Evolutionary conservation across 2,329 filamentous ascomycete species (phyloP), one percentile per base, ranked within the genome.

Genomic region (Neodidymelliopsis sp.): DNA sequence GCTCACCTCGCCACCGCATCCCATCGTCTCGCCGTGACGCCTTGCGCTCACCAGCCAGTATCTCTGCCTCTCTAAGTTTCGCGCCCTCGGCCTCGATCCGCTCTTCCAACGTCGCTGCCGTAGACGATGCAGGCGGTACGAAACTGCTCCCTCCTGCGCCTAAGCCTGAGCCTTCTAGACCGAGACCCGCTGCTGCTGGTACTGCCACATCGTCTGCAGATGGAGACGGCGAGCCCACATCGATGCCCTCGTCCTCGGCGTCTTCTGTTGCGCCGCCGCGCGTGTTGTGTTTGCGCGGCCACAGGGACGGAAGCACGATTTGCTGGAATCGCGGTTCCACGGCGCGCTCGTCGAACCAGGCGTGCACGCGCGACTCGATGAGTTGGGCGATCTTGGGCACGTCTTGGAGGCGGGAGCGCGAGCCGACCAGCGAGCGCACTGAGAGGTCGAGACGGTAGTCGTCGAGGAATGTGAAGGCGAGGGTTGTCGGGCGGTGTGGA

Each of bases 391-490:
- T 93, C 70, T 95, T 95, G 20, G 90, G 90, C 1, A 95, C 89
- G 69, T 95, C 90, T 66, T 94, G 89, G 3, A 95, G 76, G 12
- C 89, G 81, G 3, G 87, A 89, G n/a, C 90, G 83, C 50, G 86
- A 90, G 25, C 90, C 90, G 4, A 95, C 82, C 11, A 94, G 79
- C 42, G 88, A 91, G 54, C 89, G 83, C 20, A 93, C 89, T 3
- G 87, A 90, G 56, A 95, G 87, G 70, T 94, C 90, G 15, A 95
- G 80, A 19, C 90, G 81, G 75, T 95, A 95, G 74, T 94, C 90
- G 69, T 93, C 89, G 24, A 93, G 81, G 68, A 99, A 99, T 47
- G 91, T 95, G 73, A 99, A 97, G 0, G 90, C 90, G 72, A 99
- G 88, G 69, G 91, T 95, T 3, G 94, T 96, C 4, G 89, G 89